phyloP scores from a whole-genome alignment of 1,284 basidiomycete genomes.

The Ustilago nuda region DNA sequence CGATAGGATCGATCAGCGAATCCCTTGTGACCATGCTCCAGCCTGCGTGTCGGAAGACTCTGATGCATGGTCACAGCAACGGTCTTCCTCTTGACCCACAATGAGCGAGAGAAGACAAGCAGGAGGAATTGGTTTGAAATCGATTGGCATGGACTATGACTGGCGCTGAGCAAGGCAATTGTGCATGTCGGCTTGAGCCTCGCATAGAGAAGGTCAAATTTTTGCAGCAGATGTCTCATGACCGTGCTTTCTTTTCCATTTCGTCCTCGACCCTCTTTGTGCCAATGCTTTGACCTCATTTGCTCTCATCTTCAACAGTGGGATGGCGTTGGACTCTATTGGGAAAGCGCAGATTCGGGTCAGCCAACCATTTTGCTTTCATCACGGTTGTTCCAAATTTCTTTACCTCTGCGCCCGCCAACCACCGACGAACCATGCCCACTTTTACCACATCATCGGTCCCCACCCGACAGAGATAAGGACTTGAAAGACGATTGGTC shows the following conservation, averaged over 20 bases:
- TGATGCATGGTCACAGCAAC: background rate
- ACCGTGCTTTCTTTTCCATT: background rate
- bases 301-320: background rate
- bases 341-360: background rate
- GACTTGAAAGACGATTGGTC: conserved; percentile 17
- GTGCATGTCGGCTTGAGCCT: conserved; percentile 4
- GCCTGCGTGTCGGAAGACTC: background rate
- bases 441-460: background rate
- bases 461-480: conserved; percentile 32
- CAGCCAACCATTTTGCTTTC: background rate
- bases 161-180: background rate
- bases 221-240: conserved; percentile 12
- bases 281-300: background rate
- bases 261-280: background rate
- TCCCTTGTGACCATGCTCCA: conserved; percentile 10
- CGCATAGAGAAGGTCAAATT: conserved; percentile 6
- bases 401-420: background rate
- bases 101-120: background rate
- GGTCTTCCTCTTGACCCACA: background rate
- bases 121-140: background rate
- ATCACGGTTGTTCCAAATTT: conserved; percentile 1
- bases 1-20: background rate
- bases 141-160: conserved; percentile 4
- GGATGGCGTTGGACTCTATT: too few species aligned
- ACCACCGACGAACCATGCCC: background rate